Evolutionary conservation across 257 asterid genomes (phyloP).

Genomic region (Orobanche coerulescens): DNA sequence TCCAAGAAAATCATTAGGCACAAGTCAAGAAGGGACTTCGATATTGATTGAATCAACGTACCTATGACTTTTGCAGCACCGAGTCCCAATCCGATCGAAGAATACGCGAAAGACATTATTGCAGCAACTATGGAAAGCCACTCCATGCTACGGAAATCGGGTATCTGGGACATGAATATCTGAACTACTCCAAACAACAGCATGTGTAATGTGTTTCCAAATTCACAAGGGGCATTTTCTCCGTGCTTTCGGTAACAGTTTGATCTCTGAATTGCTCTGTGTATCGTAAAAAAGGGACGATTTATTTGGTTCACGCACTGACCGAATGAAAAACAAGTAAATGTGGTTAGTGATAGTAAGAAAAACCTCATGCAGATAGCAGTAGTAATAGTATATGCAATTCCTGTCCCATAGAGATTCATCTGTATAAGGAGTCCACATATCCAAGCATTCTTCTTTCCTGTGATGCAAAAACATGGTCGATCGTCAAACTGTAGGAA

Average conservation of each 20-base stretch:
- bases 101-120: constrained; percentile 73
- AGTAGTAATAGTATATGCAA: constrained; percentile 68
- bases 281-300: not conserved
- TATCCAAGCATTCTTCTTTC: constrained; percentile 51
- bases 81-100: constrained; percentile 71
- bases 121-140: constrained; percentile 87
- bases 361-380: constrained; percentile 63
- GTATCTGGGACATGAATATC: constrained; percentile 71
- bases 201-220: constrained; percentile 38
- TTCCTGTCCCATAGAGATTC: constrained; percentile 56
- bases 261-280: constrained; percentile 68
- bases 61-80: constrained; percentile 69
- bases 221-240: constrained; percentile 47
- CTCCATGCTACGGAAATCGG: constrained; percentile 64
- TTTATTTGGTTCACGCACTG: not conserved
- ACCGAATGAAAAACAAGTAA: not conserved
- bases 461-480: constrained; percentile 28
- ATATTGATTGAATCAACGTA: constrained; percentile 10
- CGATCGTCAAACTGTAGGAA: not conserved
- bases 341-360: not conserved
- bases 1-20: not conserved
- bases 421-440: constrained; percentile 57
- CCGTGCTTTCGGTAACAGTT: constrained; percentile 61
- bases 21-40: not conserved
- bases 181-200: constrained; percentile 64